Conservation (phyloP, 768 basidiomycete genomes). For the Serendipita sp. region DNA sequence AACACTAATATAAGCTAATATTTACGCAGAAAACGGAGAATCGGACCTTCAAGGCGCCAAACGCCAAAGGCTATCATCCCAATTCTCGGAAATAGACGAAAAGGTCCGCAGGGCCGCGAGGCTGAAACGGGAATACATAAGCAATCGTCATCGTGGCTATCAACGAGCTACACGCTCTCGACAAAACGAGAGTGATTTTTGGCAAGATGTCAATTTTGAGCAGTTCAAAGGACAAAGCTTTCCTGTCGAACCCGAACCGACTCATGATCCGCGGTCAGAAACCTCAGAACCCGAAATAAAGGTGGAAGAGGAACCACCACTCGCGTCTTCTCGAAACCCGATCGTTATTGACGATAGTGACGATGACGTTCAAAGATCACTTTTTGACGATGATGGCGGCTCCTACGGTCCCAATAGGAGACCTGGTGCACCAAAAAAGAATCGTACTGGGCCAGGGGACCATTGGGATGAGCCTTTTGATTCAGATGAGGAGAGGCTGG, state of each 20-base stretch:
- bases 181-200: not conserved
- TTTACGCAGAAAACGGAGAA: not conserved
- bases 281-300: not conserved
- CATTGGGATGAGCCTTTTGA: slow-evolving; percentile 8
- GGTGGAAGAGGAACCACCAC: not conserved
- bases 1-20: not conserved
- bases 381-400: too few relatives aligned
- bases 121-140: not conserved
- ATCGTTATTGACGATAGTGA: not conserved
- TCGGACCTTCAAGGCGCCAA: not conserved
- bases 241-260: not conserved
- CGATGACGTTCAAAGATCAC: not conserved
- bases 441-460: not conserved
- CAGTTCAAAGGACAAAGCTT: not conserved
- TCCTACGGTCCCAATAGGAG: too few relatives aligned
- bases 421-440: not conserved
- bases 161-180: not conserved
- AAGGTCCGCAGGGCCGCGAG: not conserved
- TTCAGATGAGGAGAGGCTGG: slow-evolving; percentile 24
- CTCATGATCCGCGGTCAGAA: not conserved
- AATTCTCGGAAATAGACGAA: not conserved
- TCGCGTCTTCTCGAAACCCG: not conserved
- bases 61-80: not conserved
- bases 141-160: not conserved
- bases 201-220: slow-evolving; percentile 1